Conservation (phyloP, 2,329 filamentous ascomycete species). For the Boeremia lycopersici region DNA sequence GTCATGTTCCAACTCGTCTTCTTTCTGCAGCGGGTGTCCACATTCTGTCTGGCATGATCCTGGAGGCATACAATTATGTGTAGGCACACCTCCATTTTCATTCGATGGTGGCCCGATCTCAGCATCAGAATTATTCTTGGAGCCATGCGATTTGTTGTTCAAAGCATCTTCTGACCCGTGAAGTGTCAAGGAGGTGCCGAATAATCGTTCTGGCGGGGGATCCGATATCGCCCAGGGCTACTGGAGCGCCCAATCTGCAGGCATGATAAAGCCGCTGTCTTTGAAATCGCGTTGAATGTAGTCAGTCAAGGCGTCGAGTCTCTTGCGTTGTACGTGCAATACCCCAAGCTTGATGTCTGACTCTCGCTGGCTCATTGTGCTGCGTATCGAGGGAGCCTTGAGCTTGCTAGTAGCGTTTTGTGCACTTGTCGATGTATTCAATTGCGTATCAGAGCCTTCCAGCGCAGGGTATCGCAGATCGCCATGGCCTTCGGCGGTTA, state of each 20-base stretch:
- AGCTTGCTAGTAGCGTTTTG: constrained; percentile 20
- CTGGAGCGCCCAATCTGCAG: constrained; percentile 48
- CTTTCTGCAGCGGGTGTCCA: background rate
- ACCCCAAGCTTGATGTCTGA: constrained; percentile 47
- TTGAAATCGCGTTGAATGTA: constrained; percentile 53
- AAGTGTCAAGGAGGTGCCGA: background rate
- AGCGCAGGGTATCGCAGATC: constrained; percentile 47
- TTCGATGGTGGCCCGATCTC: background rate
- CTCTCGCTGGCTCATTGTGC: constrained; percentile 46
- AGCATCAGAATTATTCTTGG: constrained; percentile 5
- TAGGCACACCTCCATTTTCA: too few relatives aligned
- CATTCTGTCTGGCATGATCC: background rate
- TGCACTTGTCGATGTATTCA: constrained; percentile 5
- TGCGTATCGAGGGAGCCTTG: constrained; percentile 42
- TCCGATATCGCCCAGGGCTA: constrained; percentile 17
- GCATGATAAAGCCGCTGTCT: constrained; percentile 55
- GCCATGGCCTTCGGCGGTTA: constrained; percentile 52
- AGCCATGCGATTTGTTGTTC: background rate
- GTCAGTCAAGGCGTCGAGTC: constrained; percentile 53
- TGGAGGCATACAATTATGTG: background rate
- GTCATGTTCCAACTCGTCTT: too few relatives aligned
- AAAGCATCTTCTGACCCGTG: too few relatives aligned
- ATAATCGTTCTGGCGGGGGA: background rate
- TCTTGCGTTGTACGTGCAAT: constrained; percentile 56
- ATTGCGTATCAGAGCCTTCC: constrained; percentile 9